Conservation (phyloP, 768 basidiomycete genomes). For the Coprinellus micaceus region DNA sequence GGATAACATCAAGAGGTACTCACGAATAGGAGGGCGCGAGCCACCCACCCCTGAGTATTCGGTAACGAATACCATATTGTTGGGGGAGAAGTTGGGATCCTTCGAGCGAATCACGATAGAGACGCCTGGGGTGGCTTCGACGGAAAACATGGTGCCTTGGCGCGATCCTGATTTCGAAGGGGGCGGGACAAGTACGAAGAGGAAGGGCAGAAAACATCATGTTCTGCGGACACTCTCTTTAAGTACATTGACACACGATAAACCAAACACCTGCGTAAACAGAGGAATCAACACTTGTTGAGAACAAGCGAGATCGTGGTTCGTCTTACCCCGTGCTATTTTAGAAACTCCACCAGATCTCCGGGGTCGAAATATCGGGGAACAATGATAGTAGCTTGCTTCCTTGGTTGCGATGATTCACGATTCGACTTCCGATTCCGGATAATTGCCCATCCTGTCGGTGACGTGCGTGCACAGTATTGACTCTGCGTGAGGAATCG, state of each 20-base stretch:
- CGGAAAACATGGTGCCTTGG: background rate
- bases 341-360: slow-evolving; percentile 1
- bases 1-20: background rate
- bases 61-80: slow-evolving; percentile 1
- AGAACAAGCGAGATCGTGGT: background rate
- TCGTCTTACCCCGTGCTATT: background rate
- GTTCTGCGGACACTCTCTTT: background rate
- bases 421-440: background rate
- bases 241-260: background rate
- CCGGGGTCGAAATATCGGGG: background rate
- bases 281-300: background rate
- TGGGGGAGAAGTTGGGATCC: slow-evolving; percentile 2
- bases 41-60: background rate
- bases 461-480: too few relatives aligned
- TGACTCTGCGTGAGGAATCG: too few relatives aligned
- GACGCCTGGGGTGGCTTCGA: slow-evolving; percentile 2
- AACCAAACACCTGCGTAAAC: slow-evolving; percentile 1
- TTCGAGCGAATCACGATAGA: slow-evolving; percentile 3
- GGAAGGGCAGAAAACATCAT: background rate
- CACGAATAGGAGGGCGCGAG: background rate
- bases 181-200: background rate
- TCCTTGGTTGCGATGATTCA: background rate
- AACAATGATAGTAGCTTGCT: background rate
- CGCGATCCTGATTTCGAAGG: background rate
- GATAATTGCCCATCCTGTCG: background rate